These are phyloP conservation scores for Glarea lozoyensis DNA, from an alignment of 495 filamentous ascomycete genomes.

Conservation along the genomic window DNA sequence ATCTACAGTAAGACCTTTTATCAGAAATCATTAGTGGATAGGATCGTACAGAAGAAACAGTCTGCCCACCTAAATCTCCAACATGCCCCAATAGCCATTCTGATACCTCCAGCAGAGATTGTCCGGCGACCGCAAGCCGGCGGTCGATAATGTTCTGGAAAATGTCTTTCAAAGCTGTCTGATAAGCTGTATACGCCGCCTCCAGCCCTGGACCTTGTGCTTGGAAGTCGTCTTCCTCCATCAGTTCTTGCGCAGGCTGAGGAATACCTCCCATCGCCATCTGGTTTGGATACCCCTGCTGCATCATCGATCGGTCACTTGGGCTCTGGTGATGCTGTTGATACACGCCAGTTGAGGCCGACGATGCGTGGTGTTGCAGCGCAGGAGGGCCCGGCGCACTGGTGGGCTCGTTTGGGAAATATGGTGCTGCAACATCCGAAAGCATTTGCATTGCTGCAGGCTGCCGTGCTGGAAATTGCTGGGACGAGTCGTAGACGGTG, in stretches of 20 bases:
- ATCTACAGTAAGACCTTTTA: conserved; percentile 45
- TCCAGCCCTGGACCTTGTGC: conserved; percentile 38
- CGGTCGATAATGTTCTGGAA: conserved; percentile 70
- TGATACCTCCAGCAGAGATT: conserved; percentile 67
- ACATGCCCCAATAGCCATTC: conserved; percentile 80
- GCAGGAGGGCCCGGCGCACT: conserved; percentile 34
- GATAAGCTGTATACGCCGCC: conserved; percentile 67
- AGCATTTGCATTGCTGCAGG: conserved; percentile 69
- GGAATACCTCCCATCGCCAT: conserved; percentile 30
- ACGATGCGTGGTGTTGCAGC: conserved; percentile 23
- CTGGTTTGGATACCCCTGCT: conserved; percentile 32
- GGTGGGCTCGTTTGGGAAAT: conserved; percentile 65
- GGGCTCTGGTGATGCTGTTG: conserved; percentile 31
- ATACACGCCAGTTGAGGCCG: conserved; percentile 35
- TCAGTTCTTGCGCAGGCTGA: conserved; percentile 30
- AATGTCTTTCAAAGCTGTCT: conserved; percentile 59
- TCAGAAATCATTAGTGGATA: conserved; percentile 16
- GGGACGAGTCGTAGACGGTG: conserved; percentile 66
- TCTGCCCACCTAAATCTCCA: conserved; percentile 68
- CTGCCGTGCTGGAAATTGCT: conserved; percentile 65
- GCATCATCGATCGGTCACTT: conserved; percentile 20
- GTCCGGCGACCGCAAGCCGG: conserved; percentile 62
- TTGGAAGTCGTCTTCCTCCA: conserved; percentile 29
- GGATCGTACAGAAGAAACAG: conserved; percentile 19
- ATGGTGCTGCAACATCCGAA: conserved; percentile 58